Percentiles rank a stretch among this genome's conserved stretches.
These are phyloP conservation scores for Curvularia eragrostidis DNA, from an alignment of 2,329 filamentous ascomycete species.

Conservation along the genomic window DNA sequence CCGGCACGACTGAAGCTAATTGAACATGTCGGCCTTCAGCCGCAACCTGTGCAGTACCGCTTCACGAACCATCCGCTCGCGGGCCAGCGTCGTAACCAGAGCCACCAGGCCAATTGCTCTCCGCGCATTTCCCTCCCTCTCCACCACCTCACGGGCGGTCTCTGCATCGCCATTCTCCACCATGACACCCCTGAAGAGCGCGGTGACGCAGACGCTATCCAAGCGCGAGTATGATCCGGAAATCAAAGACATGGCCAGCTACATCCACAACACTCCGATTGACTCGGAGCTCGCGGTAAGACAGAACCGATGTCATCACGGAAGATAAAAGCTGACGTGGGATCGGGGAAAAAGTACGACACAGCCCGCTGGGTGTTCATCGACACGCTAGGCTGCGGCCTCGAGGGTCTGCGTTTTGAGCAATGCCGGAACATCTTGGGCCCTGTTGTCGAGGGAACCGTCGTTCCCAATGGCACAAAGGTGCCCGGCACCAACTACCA, in stretches of 20 bases:
- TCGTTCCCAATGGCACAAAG: slow-evolving; percentile 88
- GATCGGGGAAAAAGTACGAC: slow-evolving; percentile 71
- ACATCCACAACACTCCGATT: slow-evolving; percentile 90
- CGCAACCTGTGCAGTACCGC: slow-evolving; percentile 51
- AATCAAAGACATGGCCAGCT: slow-evolving; percentile 93
- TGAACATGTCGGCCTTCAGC: slow-evolving; percentile 52
- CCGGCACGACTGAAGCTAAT: slow-evolving; percentile 47
- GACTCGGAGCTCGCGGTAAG: slow-evolving; percentile 87
- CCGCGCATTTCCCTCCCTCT: slow-evolving; percentile 31
- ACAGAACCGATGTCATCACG: slow-evolving; percentile 17
- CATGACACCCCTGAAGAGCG: slow-evolving; percentile 48
- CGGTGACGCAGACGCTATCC: slow-evolving; percentile 38
- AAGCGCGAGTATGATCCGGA: slow-evolving; percentile 79
- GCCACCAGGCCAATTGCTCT: slow-evolving; percentile 48
- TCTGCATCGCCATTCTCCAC: slow-evolving; percentile 46
- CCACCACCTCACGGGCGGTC: slow-evolving; percentile 32
- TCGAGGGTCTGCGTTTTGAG: slow-evolving; percentile 93
- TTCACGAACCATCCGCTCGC: slow-evolving; percentile 47
- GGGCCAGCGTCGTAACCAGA: slow-evolving; percentile 43
- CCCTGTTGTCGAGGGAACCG: slow-evolving; percentile 86
- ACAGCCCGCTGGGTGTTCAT: slow-evolving; percentile 96
- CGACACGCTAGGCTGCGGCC: slow-evolving; percentile 94
- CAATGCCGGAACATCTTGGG: slow-evolving; percentile 95
- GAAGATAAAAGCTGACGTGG: slow-evolving; percentile 24
- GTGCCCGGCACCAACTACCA: slow-evolving; percentile 93